These are phyloP conservation scores for Yamadazyma taylorii DNA, from an alignment of 1,139 yeast genomes.

Conservation along the genomic window DNA sequence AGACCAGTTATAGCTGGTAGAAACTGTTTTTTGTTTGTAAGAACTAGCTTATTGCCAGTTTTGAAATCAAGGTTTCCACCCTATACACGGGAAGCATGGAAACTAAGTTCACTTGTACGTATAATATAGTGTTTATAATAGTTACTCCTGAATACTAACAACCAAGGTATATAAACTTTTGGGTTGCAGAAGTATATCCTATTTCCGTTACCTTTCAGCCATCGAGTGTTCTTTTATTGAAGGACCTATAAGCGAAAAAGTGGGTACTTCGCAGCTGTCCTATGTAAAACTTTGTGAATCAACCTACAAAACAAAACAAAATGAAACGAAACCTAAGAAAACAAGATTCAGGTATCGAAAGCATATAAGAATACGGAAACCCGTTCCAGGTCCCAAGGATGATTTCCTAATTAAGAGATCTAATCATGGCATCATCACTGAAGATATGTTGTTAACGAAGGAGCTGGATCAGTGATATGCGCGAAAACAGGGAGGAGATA, in stretches of 20 bases:
- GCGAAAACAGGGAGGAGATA: neutral
- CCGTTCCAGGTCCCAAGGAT: too few relatives aligned
- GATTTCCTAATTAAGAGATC: neutral
- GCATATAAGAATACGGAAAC: too few relatives aligned
- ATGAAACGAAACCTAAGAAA: neutral
- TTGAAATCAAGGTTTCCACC: slow-evolving; percentile 1
- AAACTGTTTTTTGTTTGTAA: slow-evolving; percentile 8
- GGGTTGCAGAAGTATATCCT: neutral
- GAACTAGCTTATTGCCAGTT: slow-evolving; percentile 5
- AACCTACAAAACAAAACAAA: neutral
- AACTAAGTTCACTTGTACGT: slow-evolving; percentile 7
- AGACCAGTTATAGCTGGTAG: neutral
- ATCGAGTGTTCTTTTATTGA: slow-evolving; percentile 1
- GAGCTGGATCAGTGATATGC: neutral
- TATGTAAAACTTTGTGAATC: neutral
- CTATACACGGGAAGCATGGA: slow-evolving; percentile 3
- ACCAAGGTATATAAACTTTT: neutral
- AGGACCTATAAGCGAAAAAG: neutral
- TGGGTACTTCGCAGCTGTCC: neutral
- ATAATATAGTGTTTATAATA: neutral
- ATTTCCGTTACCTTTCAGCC: slow-evolving; percentile 1
- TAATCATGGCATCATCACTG: slow-evolving; percentile 1
- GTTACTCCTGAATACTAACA: neutral
- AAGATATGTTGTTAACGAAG: slow-evolving; percentile 1
- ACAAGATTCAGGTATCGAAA: neutral